Evolutionary conservation across 2,329 filamentous ascomycete genomes (phyloP).

Genomic region (Fusarium citri): DNA sequence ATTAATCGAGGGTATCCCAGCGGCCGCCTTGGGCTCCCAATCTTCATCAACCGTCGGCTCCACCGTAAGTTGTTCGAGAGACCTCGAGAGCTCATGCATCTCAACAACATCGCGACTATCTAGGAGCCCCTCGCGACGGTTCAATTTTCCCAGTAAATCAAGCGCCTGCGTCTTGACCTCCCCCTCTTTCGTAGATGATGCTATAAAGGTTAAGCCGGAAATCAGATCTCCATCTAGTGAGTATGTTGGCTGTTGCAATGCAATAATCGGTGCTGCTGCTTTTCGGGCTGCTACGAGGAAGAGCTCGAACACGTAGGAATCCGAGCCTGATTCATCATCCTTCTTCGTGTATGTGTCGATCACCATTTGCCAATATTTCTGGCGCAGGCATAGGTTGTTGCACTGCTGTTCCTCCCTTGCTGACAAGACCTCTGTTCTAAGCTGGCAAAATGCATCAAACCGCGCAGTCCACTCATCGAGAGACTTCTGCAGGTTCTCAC

Average conservation of each 20-base stretch:
- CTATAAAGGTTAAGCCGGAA: neutral
- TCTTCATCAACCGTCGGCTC: neutral
- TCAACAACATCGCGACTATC: constrained; percentile 2
- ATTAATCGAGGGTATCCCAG: neutral
- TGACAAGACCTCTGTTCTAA: neutral
- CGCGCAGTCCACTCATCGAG: neutral
- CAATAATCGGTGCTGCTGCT: neutral
- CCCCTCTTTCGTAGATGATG: neutral
- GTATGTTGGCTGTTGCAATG: neutral
- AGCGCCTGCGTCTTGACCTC: neutral
- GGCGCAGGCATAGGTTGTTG: neutral
- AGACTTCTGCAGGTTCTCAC: neutral
- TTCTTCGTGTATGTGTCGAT: neutral
- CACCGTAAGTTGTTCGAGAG: neutral
- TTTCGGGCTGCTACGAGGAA: neutral
- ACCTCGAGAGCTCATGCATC: neutral
- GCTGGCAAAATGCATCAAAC: neutral
- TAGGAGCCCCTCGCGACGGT: neutral
- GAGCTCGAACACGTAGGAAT: rapidly evolving
- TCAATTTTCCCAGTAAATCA: neutral
- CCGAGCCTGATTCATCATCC: neutral
- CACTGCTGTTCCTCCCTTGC: neutral
- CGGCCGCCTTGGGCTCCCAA: neutral
- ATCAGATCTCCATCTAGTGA: constrained; percentile 1
- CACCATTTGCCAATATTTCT: neutral